Evolutionary conservation across 768 basidiomycete genomes (phyloP), one percentile per base, ranked within the genome.

Genomic region (Xerocomus spinulosus): DNA sequence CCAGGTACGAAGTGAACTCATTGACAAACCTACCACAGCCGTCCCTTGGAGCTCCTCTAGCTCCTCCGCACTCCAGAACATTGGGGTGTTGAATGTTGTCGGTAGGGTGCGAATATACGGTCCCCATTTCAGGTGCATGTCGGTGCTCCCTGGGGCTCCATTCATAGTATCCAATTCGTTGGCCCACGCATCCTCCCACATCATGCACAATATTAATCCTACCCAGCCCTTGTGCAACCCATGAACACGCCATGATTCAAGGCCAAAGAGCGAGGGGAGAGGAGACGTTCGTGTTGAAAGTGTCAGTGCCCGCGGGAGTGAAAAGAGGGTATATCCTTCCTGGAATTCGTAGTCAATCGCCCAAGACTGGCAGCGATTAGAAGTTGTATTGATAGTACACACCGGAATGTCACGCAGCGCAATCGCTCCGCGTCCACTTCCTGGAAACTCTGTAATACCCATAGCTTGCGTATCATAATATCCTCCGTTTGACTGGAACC

Each of bases 161-260:
- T 43, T 40, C 30, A 28, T 17, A 12, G 10, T 9, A 35, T 92
- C 92, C 90, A 45, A 70, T 80, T 40, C 89, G 3, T 69, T 48
- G 1, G 82, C 82, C 53, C 75, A 75, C 4, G 82, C 78, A 45
- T 79, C 79, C 67, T 99, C 96, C 88, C 90, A 96, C 87, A 98
- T 91, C 83, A 99, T 86, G 53, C 85, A 89, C 32, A 98, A 72
- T 49, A 99, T 97, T 37, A 97, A 69, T 3, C 87, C 86, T 1
- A 78, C 72, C 96, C 96, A 99, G 8, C 92, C 84, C 47, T 77
- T 68, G 42, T 84, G 73, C 49, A 97, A 65, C 17, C 70, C 67
- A 47, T 71, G 64, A 20, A 63, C 66, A 53, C 70, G 79, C 93
- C 93, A 97, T 25, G 75, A 76, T 10, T 74, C 72, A 7, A 68